These are phyloP conservation scores for Fusarium luffae DNA, from an alignment of 2,329 filamentous ascomycete genomes.

Conservation along the genomic window DNA sequence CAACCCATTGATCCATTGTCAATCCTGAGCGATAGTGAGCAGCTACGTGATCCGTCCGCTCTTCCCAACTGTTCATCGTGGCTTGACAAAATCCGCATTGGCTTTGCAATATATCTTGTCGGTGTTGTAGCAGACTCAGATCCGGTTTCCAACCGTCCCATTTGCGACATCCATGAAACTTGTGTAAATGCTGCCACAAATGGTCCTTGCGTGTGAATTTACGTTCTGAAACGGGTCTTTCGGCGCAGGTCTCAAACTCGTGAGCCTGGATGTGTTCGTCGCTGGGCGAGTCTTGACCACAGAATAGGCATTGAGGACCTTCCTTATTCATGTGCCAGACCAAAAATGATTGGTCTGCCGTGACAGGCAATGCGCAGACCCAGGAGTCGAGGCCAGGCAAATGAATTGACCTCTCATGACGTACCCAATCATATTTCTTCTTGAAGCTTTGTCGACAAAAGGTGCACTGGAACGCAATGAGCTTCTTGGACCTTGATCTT, in stretches of 20 bases:
- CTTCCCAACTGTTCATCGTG: constrained; percentile 44
- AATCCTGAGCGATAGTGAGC: constrained; percentile 46
- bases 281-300: constrained; percentile 49
- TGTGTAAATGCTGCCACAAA: constrained; percentile 55
- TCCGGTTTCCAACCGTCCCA: constrained; percentile 61
- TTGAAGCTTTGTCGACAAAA: constrained; percentile 54
- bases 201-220: constrained; percentile 57
- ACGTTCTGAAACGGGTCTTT: constrained; percentile 57
- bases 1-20: constrained; percentile 46
- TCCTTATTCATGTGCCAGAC: constrained; percentile 62
- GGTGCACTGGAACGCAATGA: constrained; percentile 51
- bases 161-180: constrained; percentile 58
- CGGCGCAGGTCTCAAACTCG: constrained; percentile 61
- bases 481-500: constrained; percentile 21
- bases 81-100: constrained; percentile 48
- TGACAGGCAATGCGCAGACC: constrained; percentile 60
- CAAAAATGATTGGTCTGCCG: constrained; percentile 53
- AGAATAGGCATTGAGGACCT: constrained; percentile 55
- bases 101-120: constrained; percentile 44
- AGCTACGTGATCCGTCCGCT: constrained; percentile 46
- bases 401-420: constrained; percentile 64
- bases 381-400: constrained; percentile 56
- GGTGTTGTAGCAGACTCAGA: constrained; percentile 48
- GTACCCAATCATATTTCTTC: constrained; percentile 56
- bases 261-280: constrained; percentile 54